These are phyloP conservation scores for Gossypium stocksii DNA, from an alignment of 345 rosid genomes.

Conservation along the genomic window DNA sequence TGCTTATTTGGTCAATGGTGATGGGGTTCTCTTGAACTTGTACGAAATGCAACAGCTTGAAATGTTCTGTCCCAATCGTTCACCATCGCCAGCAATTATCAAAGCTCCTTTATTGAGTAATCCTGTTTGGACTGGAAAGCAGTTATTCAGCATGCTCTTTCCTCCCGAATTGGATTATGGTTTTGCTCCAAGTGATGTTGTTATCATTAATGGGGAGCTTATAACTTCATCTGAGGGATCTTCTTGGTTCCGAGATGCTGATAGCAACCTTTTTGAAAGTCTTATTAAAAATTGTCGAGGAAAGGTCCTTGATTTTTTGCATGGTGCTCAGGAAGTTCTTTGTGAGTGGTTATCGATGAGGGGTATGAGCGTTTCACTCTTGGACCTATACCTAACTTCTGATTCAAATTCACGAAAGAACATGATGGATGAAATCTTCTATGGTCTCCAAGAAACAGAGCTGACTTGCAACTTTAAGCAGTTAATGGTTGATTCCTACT, in stretches of 20 bases:
- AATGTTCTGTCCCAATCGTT: conserved; percentile 54
- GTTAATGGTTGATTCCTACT: conserved; percentile 60
- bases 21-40: conserved; percentile 36
- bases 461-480: conserved; percentile 55
- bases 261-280: conserved; percentile 65
- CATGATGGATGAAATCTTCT: conserved; percentile 59
- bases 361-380: conserved; percentile 77
- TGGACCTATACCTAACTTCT: conserved; percentile 66
- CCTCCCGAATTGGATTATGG: conserved; percentile 60
- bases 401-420: conserved; percentile 45
- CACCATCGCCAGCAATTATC: conserved; percentile 46
- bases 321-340: conserved; percentile 67
- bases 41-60: conserved; percentile 72
- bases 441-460: conserved; percentile 64
- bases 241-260: conserved; percentile 66
- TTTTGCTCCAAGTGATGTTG: conserved; percentile 39
- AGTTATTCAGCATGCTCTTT: conserved; percentile 70
- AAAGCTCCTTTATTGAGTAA: conserved; percentile 34
- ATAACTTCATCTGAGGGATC: conserved; percentile 58
- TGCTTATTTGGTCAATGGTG: conserved; percentile 61
- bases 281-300: conserved; percentile 42
- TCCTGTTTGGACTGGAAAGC: conserved; percentile 79
- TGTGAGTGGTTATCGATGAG: conserved; percentile 82
- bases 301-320: conserved; percentile 54
- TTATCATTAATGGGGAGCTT: conserved; percentile 57